Evolutionary conservation across 805 yeast genomes (phyloP), one percentile per base, ranked within the genome.

Genomic region (Lipomyces yamanashiensis): DNA sequence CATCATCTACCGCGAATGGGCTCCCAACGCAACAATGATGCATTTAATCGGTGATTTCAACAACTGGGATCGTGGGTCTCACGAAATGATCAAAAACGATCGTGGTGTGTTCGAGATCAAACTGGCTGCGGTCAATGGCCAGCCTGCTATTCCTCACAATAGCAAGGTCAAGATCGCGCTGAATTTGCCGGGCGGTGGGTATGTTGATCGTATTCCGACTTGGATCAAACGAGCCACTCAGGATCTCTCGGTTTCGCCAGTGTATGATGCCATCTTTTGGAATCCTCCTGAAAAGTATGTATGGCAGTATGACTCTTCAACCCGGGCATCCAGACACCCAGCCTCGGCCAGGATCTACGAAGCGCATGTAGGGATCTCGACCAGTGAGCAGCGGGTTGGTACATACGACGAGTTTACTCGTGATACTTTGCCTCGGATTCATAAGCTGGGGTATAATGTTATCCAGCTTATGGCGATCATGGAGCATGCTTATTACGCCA

Each of bases 401-500:
- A 77, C 93, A 12, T 93, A 93, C 76, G 86, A 84, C 68, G 96
- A 93, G 74, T 93, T 93, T 75, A 88, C 97, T 13, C 70, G 79
- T 51, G 86, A 89, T 68, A 81, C 92, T 12, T 82, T 93, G 66
- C 98, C 98, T n/a, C 81, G 87, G 51, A 90, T 93, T 70, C 86
- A 85, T 70, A 84, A 87, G 67, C 81, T 92, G 64, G 98, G 98
- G 43, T 93, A 93, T 76, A 91, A 95, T 75, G 87, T 96, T 4
- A 88, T 93, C 71, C 99, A 93, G 77, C 81, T 93, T 73, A 93
- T 93, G 99, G 98, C 99, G 0, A 84, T 93, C 50, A 93, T 93
- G 99, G 99, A 93, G 77, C 99, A 93, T 75, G 98, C 99, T 1
- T 93, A 93, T 75, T 93, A 93, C 75, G 99, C 98, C 0, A 90